These are phyloP conservation scores for Whalleya microplaca DNA, from an alignment of 2,329 filamentous ascomycete species.

Conservation along the genomic window DNA sequence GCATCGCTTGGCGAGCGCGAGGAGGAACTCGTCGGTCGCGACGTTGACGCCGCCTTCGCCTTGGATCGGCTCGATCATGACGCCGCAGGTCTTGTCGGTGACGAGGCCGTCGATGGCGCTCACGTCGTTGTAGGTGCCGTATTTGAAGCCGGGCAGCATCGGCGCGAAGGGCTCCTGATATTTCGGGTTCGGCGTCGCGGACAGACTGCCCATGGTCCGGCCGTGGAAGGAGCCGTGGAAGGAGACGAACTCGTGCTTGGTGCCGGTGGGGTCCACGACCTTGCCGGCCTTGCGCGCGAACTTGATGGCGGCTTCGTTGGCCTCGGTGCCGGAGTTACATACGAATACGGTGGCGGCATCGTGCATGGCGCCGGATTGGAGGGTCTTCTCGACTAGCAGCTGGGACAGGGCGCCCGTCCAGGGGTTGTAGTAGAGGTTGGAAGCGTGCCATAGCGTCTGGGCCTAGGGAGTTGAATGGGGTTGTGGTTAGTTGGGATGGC, in stretches of 20 bases:
- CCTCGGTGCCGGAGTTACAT: constrained; percentile 95
- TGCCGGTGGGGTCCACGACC: constrained; percentile 68
- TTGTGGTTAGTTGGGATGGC: constrained; percentile 3
- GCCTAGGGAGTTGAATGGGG: constrained; percentile 53
- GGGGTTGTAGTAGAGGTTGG: constrained; percentile 95
- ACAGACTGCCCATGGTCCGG: constrained; percentile 91
- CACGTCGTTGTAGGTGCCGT: constrained; percentile 85
- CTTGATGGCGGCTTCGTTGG: constrained; percentile 97
- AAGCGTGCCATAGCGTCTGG: constrained; percentile 83
- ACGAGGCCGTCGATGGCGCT: constrained; percentile 72
- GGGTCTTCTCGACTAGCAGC: constrained; percentile 80
- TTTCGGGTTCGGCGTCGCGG: constrained; percentile 97
- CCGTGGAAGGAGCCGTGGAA: constrained; percentile 95
- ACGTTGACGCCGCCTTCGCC: constrained; percentile 92
- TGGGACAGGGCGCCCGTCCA: constrained; percentile 92
- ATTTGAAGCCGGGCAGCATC: constrained; percentile 92
- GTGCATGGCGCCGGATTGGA: constrained; percentile 79
- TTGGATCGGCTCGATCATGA: constrained; percentile 96
- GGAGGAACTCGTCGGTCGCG: constrained; percentile 80
- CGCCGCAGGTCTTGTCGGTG: constrained; percentile 85
- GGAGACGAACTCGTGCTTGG: constrained; percentile 83
- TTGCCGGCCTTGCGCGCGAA: constrained; percentile 93
- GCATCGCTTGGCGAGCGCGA: constrained; percentile 81
- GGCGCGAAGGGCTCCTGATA: constrained; percentile 95
- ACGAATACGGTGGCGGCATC: constrained; percentile 82